Evolutionary conservation across 139 green algal genomes (phyloP), one percentile per base, ranked within the genome.

Genomic region (Coccomyxa sp.): DNA sequence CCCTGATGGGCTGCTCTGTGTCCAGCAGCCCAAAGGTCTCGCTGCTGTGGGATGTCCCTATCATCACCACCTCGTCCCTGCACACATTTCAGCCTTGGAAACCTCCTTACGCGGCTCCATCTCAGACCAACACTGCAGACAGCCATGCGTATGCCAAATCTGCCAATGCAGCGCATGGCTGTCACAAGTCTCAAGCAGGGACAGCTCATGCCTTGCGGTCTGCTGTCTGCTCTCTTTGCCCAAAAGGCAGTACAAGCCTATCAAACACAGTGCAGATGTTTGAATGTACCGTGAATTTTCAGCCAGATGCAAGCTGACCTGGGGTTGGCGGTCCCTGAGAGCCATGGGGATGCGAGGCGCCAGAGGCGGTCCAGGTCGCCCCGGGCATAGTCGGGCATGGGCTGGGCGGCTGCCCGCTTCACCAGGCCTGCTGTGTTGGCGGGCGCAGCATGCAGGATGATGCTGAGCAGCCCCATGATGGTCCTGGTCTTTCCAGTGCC

Each of bases 401-500:
- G 35, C 27, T 31, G 35, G 2, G 44, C 39, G 34, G 40, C 8
- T 2, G 29, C 14, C 7, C 12, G 35, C 31, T 39, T 74, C n/a
- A 27, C 29, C 39, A 81, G 64, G 37, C 69, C 64, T 2, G 86
- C 36, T 36, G 78, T 85, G 54, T 82, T 78, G 33, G 87, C 85
- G 27, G 91, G 88, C 36, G 92, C 87, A 0, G 87, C 84, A 85
- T 97, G 91, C 86, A 97, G 92, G 40, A 98, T 87, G 74, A 96
- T 89, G 68, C 85, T 93, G n/a, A 98, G 85, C 79, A 96, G 87
- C 55, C 90, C 92, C 73, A 95, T 74, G 77, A 97, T 95, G 70
- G 94, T 97, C 74, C 89, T 91, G 0, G 95, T 98, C 87, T 98
- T 98, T 77, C 94, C 94, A 12, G 94, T 98, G 50, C 92, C 92